Percentiles rank a stretch among this genome's conserved stretches.
phyloP scores from a whole-genome alignment of 192 early-diverging fungal species.

The Mortierella antarctica region DNA sequence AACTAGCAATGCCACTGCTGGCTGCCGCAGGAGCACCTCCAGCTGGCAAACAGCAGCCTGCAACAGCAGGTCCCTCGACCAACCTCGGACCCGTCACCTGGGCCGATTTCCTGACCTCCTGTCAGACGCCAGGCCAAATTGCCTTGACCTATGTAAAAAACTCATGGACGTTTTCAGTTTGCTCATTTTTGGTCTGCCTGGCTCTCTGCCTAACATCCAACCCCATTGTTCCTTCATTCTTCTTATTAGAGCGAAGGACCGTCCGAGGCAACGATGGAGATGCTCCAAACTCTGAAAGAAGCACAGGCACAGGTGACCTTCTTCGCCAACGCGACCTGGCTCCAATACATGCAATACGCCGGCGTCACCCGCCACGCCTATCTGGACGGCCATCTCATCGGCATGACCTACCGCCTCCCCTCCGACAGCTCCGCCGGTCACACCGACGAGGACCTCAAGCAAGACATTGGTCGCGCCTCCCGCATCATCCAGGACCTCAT shows the following conservation, averaged over 20 bases:
- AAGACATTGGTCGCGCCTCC: conserved; percentile 57
- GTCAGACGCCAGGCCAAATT: conserved; percentile 53
- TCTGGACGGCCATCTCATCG: conserved; percentile 63
- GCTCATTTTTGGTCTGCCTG: background rate
- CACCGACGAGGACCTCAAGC: conserved; percentile 52
- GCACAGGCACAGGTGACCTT: conserved; percentile 57
- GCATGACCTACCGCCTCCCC: conserved; percentile 65
- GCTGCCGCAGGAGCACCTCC: background rate
- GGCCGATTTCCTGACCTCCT: conserved; percentile 47
- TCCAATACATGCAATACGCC: conserved; percentile 64
- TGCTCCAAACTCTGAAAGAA: conserved; percentile 59
- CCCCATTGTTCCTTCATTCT: background rate
- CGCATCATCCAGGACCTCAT: conserved; percentile 61
- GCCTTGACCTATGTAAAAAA: conserved; percentile 60
- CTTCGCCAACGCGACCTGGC: conserved; percentile 65
- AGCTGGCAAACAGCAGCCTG: too few species aligned
- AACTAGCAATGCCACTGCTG: conserved; percentile 31
- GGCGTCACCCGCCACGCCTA: conserved; percentile 65
- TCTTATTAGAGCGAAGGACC: conserved; percentile 58
- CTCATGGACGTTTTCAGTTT: too few species aligned
- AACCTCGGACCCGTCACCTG: background rate
- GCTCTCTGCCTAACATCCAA: background rate
- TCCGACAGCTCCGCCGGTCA: conserved; percentile 49
- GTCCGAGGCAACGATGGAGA: conserved; percentile 62
- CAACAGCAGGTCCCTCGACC: background rate